Base-by-base conservation (phyloP, 306 rosid species). In the Macrotyloma uniflorum region DNA sequence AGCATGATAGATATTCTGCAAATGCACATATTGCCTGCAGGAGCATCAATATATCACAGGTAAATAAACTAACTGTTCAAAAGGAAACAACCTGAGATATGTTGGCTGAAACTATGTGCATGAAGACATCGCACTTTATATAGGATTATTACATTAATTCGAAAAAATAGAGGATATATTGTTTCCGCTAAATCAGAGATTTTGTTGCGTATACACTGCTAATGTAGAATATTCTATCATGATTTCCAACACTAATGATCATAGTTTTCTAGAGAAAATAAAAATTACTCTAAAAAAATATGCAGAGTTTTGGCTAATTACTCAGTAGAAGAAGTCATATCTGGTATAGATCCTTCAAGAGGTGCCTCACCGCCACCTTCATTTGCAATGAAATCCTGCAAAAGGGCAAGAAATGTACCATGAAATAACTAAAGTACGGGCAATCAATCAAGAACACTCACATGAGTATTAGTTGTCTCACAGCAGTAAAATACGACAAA, bases 261-360 rank as follows among this genome's bases (percentile, higher is more conserved):
- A 72, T 71, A 38, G 45, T 22, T 30, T 54, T 45, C 13, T 8
- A 50, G 35, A 81, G 59, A 74, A 38, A 43, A 81, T 13, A 69
- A 40, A 55, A 82, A 54, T 11, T 13, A 19, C 72, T 76, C 28
- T 16, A 28, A 20, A 72, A 20, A 72, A 79, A 64, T 43, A 53
- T 38, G 64, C 18, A 76, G 58, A 70, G 50, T 84, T 49, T 38
- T 26, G 46, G 53, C 57, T 62, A 83, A 94, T 88, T 53, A 95
- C 98, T 95, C 99, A 0, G 99, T 95, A 77, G 99, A 87, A 76
- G 99, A 89, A 81, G 99, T 95, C 99, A 95, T 95, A 77, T 95
- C 99, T n/a, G 98, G 96, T 84, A 95, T 95, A 70, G 99, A 93
- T 84, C 99, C 99, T 79, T 95, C 99, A 15, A 95, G 91, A 33